Conservation (phyloP, 129 eudicot species). For the Mikania micrantha region DNA sequence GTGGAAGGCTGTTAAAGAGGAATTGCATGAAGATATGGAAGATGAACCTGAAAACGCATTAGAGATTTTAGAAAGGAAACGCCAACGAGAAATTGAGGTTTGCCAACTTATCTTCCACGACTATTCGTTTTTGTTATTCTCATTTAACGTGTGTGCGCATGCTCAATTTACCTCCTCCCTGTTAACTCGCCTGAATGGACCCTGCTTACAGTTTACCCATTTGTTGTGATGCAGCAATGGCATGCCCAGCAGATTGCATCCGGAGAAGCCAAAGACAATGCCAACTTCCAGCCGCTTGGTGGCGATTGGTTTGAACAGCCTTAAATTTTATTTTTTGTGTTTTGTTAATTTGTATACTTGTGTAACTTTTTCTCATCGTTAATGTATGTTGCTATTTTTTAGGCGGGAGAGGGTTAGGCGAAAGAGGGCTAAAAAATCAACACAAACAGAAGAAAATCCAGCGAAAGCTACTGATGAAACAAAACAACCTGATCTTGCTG, state of each 20-base stretch:
- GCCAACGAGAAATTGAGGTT: slow-evolving; percentile 91
- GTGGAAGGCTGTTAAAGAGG: slow-evolving; percentile 99
- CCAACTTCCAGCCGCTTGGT: slow-evolving; percentile 96
- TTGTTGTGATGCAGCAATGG: slow-evolving; percentile 60
- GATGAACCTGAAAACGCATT: slow-evolving; percentile 69
- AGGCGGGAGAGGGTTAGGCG: slow-evolving; percentile 97
- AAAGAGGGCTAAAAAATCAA: slow-evolving; percentile 52
- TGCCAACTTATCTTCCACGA: not conserved
- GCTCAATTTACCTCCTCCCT: not conserved
- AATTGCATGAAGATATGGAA: slow-evolving; percentile 72
- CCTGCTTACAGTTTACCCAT: not conserved
- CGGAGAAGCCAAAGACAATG: slow-evolving; percentile 92
- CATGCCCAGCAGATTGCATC: slow-evolving; percentile 85
- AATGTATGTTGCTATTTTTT: not conserved
- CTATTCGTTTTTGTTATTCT: not conserved
- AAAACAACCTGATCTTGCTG: slow-evolving; percentile 54
- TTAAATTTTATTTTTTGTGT: not conserved
- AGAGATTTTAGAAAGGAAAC: slow-evolving; percentile 72
- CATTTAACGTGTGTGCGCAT: not conserved
- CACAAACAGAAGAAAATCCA: slow-evolving; percentile 33
- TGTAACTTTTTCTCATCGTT: not conserved
- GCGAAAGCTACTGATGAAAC: slow-evolving; percentile 28
- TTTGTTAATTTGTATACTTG: not conserved
- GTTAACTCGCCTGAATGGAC: not conserved
- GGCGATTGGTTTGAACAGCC: slow-evolving; percentile 68